A percentile compares a stretch with the other conserved stretches of the same genome.
Conservation (phyloP, 2,329 filamentous ascomycete species). For the Microsporum audouinii region DNA sequence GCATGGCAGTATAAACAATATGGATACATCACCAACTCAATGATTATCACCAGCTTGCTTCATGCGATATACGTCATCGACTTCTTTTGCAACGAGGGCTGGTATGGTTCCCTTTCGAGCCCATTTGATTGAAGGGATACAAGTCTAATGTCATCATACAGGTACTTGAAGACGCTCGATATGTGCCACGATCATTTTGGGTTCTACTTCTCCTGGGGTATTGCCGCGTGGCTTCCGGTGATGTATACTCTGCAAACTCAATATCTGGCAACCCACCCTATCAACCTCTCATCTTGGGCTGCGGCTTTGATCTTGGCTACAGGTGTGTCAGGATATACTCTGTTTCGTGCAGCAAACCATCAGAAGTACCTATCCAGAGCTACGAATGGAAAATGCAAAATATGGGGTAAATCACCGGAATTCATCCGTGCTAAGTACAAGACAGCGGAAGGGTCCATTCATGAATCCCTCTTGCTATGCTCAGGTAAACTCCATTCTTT, state of each 20-base stretch:
- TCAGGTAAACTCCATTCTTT: constrained; percentile 16
- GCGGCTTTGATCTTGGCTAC: constrained; percentile 21
- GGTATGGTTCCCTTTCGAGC: constrained; percentile 19
- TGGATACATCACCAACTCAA: constrained; percentile 32
- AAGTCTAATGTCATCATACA: constrained; percentile 5
- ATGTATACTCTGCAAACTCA: constrained; percentile 41
- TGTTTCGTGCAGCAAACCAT: constrained; percentile 38
- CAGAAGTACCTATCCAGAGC: constrained; percentile 36
- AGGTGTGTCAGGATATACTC: constrained; percentile 31
- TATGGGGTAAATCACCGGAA: constrained; percentile 36
- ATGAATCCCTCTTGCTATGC: constrained; percentile 31
- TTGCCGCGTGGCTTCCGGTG: constrained; percentile 35
- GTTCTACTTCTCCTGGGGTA: constrained; percentile 38
- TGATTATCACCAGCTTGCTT: constrained; percentile 36
- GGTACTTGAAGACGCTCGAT: constrained; percentile 36
- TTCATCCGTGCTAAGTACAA: constrained; percentile 31
- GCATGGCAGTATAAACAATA: constrained; percentile 34
- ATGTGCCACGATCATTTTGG: constrained; percentile 36
- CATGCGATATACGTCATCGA: constrained; percentile 39
- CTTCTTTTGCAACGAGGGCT: constrained; percentile 41
- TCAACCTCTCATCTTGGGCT: constrained; percentile 19
- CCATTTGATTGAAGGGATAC: not conserved
- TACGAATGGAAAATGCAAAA: constrained; percentile 29
- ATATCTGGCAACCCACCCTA: constrained; percentile 36
- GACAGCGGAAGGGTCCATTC: constrained; percentile 33